A percentile compares a stretch with the other conserved stretches of the same genome.
phyloP scores from a whole-genome alignment of 169 alveolate species.

The Plasmodium billcollinsi region DNA sequence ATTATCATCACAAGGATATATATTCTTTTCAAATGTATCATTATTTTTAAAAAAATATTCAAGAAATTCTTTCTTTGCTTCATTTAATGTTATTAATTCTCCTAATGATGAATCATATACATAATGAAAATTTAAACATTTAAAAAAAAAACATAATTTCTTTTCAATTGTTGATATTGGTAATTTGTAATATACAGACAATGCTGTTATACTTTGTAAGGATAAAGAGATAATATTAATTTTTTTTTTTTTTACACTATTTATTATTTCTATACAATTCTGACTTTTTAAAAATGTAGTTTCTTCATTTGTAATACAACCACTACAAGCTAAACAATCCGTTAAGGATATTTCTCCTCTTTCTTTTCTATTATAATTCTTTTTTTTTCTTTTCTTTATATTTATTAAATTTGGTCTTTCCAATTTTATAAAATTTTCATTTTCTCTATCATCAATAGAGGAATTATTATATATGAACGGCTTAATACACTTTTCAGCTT shows the following conservation, averaged over 20 bases:
- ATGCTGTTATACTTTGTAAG: conserved; percentile 88
- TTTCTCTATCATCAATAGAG: neutral
- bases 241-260: conserved; percentile 52
- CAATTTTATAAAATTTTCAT: conserved; percentile 16
- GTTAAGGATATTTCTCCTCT: conserved; percentile 78
- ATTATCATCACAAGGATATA: neutral
- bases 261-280: conserved; percentile 86
- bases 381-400: conserved; percentile 34
- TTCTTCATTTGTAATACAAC: conserved; percentile 95
- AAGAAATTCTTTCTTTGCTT: conserved; percentile 72
- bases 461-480: conserved; percentile 81
- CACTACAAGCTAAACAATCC: conserved; percentile 95
- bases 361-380: conserved; percentile 11
- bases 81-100: conserved; percentile 72
- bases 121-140: conserved; percentile 70
- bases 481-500: conserved; percentile 88
- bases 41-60: conserved; percentile 25
- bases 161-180: conserved; percentile 58
- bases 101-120: conserved; percentile 78
- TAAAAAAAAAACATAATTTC: conserved; percentile 77
- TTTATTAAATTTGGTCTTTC: conserved; percentile 49
- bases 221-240: conserved; percentile 85
- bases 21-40: neutral
- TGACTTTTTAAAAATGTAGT: conserved; percentile 88
- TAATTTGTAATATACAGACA: conserved; percentile 80